Evolutionary conservation across 2,329 filamentous ascomycete species (phyloP), one percentile per base, ranked within the genome.

Genomic region (Aspergillus pseudoterreus): DNA sequence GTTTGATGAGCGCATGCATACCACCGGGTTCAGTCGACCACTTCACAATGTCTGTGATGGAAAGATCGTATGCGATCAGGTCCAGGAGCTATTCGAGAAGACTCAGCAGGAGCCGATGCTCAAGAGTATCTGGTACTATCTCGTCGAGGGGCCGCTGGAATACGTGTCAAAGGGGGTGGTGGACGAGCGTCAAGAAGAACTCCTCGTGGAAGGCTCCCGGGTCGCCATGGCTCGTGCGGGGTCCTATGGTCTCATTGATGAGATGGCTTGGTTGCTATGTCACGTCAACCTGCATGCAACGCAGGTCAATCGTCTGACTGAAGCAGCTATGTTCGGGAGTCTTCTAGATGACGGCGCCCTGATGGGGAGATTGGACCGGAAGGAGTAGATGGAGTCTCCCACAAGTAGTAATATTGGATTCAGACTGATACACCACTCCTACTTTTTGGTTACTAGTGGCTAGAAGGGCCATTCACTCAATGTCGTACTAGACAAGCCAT

Each of bases 261-360:
- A 47, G 14, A 17, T 47, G 45, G 14, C 30, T 24, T 47, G 45
- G 45, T 36, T 27, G 30, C 21, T 47, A n/a, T 10, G n/a, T 15
- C 45, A 47, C 22, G 45, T 17, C 4, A 36, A 21, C 14, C 15
- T 17, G n/a, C 32, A 47, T 27, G 45, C 45, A 14, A 36, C 14
- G 45, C 45, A 47, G 33, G 32, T 47, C 6, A 47, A 47, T 15
- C 17, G 17, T 24, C 45, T 47, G 19, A 12, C 12, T n/a, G 45
- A 47, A 15, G 45, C 45, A 11, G 17, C 30, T 19, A 47, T 47
- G 45, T 47, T 35, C n/a, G 45, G 45, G 17, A 47, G 45, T 24
- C n/a, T 47, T 22, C 21, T 47, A 11, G 45, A 47, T 39, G 45
- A 47, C 22, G 45, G 45, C 12, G n/a, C 17, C 9, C 14, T 47